Percentiles rank a stretch among this genome's conserved stretches.
Evolutionary conservation across 73 alveolate species (phyloP).

Genomic region (Paramecium tetraurelia): DNA sequence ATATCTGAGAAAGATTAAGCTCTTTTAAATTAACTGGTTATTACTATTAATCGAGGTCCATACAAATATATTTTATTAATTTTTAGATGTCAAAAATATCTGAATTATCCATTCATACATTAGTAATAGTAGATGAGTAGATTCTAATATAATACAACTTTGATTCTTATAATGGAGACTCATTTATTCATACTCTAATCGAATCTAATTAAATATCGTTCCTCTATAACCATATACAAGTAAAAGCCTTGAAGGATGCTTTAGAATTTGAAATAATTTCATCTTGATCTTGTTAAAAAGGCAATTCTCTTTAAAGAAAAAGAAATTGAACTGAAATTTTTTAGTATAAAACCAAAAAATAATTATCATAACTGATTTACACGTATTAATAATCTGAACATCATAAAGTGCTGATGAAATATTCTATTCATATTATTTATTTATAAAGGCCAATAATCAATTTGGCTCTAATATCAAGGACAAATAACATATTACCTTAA

Average conservation of each 20-base stretch:
- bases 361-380: not conserved
- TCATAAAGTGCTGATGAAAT: no score
- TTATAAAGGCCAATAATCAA: no score
- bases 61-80: not conserved
- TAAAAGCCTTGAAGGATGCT: no score
- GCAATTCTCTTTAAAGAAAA: not conserved
- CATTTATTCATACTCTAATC: not conserved
- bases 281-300: not conserved
- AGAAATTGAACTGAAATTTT: not conserved
- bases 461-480: no score
- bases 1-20: not conserved
- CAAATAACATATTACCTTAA: no score
- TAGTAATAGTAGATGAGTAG: not conserved
- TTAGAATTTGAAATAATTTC: not conserved
- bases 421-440: no score
- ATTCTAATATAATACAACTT: not conserved
- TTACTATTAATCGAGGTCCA: not conserved
- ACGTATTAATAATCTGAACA: not conserved
- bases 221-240: no score
- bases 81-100: not conserved
- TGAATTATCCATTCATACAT: not conserved
- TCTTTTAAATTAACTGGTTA: conserved; percentile 1
- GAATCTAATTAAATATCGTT: no score
- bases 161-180: not conserved
- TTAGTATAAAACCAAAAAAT: not conserved